A percentile compares a stretch with the other conserved stretches of the same genome.
Conservation (phyloP, 2,329 filamentous ascomycete species). For the Periconia macrospinosa region DNA sequence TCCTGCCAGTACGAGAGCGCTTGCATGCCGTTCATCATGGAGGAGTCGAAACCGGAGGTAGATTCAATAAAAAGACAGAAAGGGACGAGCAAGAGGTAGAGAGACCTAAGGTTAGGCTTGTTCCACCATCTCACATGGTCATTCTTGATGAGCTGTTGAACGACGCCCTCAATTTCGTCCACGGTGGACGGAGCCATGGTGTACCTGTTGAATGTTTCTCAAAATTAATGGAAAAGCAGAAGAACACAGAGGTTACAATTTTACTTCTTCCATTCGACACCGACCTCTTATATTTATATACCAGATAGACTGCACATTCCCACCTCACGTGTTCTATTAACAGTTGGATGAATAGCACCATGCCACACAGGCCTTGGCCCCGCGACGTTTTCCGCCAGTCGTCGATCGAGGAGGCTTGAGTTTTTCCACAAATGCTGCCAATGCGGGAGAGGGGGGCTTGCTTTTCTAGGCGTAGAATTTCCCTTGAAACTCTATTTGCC, state of each 20-base stretch:
- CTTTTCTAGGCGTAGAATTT: too few species aligned
- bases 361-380: constrained; percentile 22
- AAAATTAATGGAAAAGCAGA: too few species aligned
- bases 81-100: constrained; percentile 62
- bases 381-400: constrained; percentile 9
- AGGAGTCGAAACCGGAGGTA: constrained; percentile 62
- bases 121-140: constrained; percentile 57
- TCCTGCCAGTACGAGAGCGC: constrained; percentile 44
- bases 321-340: background rate
- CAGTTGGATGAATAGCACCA: background rate
- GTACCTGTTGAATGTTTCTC: background rate
- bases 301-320: background rate
- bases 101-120: constrained; percentile 60
- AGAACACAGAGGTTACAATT: too few species aligned
- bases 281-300: background rate
- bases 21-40: constrained; percentile 47
- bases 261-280: too few species aligned
- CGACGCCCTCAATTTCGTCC: constrained; percentile 24
- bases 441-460: background rate
- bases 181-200: constrained; percentile 25
- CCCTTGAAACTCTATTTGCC: too few species aligned
- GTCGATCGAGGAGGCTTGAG: constrained; percentile 1
- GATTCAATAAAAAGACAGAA: constrained; percentile 66
- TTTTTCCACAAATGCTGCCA: constrained; percentile 16
- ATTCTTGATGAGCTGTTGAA: constrained; percentile 35